Percentiles rank a stretch among this genome's conserved stretches.
phyloP scores from a whole-genome alignment of 2,329 filamentous ascomycete genomes.

The Pseudovirgaria hyperparasitica region DNA sequence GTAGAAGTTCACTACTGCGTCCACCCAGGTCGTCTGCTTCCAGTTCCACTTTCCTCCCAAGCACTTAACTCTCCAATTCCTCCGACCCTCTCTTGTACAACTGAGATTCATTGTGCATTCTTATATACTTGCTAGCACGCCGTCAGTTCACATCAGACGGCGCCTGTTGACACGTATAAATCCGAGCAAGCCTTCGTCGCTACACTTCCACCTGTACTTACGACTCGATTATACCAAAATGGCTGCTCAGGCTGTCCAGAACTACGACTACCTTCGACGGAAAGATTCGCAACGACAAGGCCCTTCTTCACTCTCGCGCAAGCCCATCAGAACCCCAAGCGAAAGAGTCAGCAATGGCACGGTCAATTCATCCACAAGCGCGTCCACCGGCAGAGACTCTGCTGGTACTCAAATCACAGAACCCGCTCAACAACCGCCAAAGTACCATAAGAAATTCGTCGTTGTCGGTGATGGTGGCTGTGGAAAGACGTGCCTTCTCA shows the following conservation, averaged over 20 bases:
- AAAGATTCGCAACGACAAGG: conserved; percentile 35
- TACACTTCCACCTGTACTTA: no score
- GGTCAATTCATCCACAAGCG: conserved; percentile 72
- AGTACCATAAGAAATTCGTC: conserved; percentile 98
- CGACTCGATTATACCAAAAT: conserved; percentile 12
- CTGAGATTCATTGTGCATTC: conserved; percentile 3
- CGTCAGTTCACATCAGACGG: background rate
- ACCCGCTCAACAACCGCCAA: no score
- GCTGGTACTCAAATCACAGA: conserved; percentile 66
- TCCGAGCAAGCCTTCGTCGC: conserved; percentile 4
- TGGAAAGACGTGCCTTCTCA: conserved; percentile 95
- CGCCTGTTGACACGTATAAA: conserved; percentile 1
- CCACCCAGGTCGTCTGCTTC: no score
- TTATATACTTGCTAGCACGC: background rate
- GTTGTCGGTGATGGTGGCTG: conserved; percentile 97
- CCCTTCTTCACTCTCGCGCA: conserved; percentile 21
- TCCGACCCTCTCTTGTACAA: conserved; percentile 1
- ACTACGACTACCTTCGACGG: conserved; percentile 46
- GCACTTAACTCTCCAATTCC: conserved; percentile 1
- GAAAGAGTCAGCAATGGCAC: conserved; percentile 76
- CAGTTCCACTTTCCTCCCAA: no score
- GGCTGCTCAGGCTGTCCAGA: conserved; percentile 21
- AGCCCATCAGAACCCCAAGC: conserved; percentile 39
- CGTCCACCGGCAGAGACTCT: conserved; percentile 62
- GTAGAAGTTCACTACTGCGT: no score